phyloP scores from a whole-genome alignment of 306 rosid species.

The Acacia crassicarpa region DNA sequence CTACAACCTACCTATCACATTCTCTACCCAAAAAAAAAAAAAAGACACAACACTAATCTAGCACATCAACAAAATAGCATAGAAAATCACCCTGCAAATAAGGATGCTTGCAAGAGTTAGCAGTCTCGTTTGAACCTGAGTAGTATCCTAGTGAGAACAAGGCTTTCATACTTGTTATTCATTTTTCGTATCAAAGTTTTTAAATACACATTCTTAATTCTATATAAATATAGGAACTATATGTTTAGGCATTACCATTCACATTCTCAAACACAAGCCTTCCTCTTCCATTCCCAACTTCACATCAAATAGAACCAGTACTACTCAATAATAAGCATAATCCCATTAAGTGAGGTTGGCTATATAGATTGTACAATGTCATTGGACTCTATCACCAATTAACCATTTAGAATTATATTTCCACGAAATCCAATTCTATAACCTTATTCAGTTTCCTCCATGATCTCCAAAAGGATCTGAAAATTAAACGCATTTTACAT shows the following conservation, averaged over 20 bases:
- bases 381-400: background rate
- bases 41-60: background rate
- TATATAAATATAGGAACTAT: background rate
- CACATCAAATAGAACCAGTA: background rate
- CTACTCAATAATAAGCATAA: background rate
- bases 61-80: background rate
- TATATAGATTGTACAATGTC: background rate
- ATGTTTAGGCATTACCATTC: background rate
- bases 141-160: background rate
- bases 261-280: background rate
- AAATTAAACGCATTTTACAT: background rate
- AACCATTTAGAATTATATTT: background rate
- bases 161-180: background rate
- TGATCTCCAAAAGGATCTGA: background rate
- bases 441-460: background rate
- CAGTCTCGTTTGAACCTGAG: background rate
- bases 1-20: background rate
- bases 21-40: background rate
- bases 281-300: background rate
- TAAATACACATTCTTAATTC: background rate
- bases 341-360: background rate
- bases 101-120: background rate
- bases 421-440: background rate
- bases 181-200: too few relatives aligned
- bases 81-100: background rate